phyloP scores from a whole-genome alignment of 2,329 filamentous ascomycete species.

The Stachybotrys echinatus region DNA sequence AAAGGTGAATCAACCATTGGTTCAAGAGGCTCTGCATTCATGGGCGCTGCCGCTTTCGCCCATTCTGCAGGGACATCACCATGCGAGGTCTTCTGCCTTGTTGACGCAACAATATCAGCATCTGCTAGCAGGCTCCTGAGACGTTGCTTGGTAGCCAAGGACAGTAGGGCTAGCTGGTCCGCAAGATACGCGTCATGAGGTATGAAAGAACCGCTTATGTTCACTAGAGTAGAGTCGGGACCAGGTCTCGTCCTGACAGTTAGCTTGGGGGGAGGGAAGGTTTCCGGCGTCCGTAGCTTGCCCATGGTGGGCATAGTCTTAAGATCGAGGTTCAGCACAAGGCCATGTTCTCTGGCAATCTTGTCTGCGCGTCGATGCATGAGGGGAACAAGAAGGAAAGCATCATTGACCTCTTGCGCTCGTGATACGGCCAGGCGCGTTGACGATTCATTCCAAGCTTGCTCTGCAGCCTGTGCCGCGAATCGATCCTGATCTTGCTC shows the following conservation, averaged over 20 bases:
- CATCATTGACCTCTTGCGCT: conserved; percentile 66
- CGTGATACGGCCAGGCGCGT: conserved; percentile 53
- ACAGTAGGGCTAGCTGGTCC: conserved; percentile 78
- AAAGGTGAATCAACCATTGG: conserved; percentile 16
- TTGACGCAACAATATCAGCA: conserved; percentile 62
- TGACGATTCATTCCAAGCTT: conserved; percentile 61
- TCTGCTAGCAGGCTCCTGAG: conserved; percentile 74
- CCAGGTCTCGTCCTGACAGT: conserved; percentile 51
- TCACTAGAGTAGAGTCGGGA: conserved; percentile 57
- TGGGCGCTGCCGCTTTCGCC: conserved; percentile 59
- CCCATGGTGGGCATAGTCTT: conserved; percentile 42
- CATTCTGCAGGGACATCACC: conserved; percentile 75
- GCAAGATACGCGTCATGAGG: conserved; percentile 71
- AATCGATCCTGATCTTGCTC: conserved; percentile 56
- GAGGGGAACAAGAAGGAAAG: conserved; percentile 65
- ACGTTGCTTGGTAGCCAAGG: conserved; percentile 76
- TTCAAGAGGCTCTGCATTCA: conserved; percentile 34
- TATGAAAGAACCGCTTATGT: conserved; percentile 63
- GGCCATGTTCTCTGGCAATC: conserved; percentile 52
- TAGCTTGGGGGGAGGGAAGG: conserved; percentile 46
- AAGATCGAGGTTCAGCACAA: conserved; percentile 50
- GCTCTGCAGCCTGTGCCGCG: conserved; percentile 59
- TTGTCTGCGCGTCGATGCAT: conserved; percentile 53
- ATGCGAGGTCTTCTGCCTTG: conserved; percentile 72
- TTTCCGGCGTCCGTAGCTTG: conserved; percentile 42